Conservation (phyloP, 768 basidiomycete genomes). For the Tulasnella sp. region DNA sequence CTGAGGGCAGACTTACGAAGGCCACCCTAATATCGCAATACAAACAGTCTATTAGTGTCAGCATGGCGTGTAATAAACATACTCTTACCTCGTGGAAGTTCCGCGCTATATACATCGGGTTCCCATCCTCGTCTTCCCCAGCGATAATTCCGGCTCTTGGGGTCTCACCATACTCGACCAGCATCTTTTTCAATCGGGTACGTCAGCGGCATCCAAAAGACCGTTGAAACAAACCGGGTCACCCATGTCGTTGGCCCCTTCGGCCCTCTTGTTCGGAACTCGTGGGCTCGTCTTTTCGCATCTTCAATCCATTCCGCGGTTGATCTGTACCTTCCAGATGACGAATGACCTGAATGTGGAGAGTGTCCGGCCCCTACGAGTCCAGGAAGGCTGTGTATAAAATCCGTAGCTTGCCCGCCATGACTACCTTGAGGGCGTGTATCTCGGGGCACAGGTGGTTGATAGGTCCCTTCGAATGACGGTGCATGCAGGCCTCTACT, state of each 20-base stretch:
- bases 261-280: conserved; percentile 35
- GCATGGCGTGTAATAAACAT: not conserved
- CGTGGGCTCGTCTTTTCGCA: conserved; percentile 41
- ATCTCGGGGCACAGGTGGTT: no score
- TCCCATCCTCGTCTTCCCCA: conserved; percentile 1
- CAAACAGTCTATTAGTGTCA: no score
- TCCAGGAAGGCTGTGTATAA: no score
- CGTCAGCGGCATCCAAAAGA: not conserved
- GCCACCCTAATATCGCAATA: conserved; percentile 11
- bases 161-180: conserved; percentile 1
- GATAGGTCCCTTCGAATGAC: no score
- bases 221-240: not conserved
- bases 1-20: conserved; percentile 5
- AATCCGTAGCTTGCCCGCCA: no score
- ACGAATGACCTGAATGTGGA: no score
- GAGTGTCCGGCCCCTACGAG: no score
- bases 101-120: not conserved
- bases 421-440: no score
- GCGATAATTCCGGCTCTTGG: not conserved
- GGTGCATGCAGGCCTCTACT: no score
- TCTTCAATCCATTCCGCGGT: conserved; percentile 39
- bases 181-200: not conserved
- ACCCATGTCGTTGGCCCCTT: conserved; percentile 44
- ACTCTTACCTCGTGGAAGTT: conserved; percentile 14
- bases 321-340: not conserved